Percentiles rank a stretch among this genome's conserved stretches.
Conservation (phyloP, 2,329 filamentous ascomycete species). For the Zymoseptoria tritici region DNA sequence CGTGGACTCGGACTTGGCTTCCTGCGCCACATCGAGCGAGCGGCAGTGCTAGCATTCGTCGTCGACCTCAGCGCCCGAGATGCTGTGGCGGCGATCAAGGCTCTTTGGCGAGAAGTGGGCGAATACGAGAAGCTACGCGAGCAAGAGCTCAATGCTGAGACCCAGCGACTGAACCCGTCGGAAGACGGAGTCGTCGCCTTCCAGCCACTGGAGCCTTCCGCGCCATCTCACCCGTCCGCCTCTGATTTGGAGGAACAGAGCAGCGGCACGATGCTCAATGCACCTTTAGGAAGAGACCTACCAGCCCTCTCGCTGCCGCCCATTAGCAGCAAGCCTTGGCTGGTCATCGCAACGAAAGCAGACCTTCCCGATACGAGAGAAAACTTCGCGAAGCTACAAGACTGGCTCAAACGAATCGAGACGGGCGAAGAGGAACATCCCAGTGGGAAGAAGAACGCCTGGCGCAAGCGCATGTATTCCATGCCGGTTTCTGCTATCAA, state of each 20-base stretch:
- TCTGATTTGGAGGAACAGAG: not conserved
- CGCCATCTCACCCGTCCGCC: conserved; percentile 23
- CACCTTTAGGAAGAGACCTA: conserved; percentile 26
- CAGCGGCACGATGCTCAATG: conserved; percentile 17
- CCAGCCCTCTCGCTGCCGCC: conserved; percentile 51
- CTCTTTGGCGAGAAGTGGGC: conserved; percentile 83
- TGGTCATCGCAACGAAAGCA: conserved; percentile 89
- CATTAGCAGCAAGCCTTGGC: conserved; percentile 93
- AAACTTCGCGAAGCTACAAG: conserved; percentile 63
- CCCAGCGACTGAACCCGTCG: conserved; percentile 46
- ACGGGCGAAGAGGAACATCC: conserved; percentile 62
- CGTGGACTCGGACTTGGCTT: conserved; percentile 87
- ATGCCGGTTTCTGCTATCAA: conserved; percentile 87
- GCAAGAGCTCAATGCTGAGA: conserved; percentile 58
- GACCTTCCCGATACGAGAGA: conserved; percentile 71
- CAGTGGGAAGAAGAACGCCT: conserved; percentile 57
- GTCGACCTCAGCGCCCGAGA: conserved; percentile 76
- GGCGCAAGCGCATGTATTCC: conserved; percentile 50
- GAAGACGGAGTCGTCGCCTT: conserved; percentile 36
- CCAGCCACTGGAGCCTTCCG: conserved; percentile 38
- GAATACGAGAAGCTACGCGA: conserved; percentile 79
- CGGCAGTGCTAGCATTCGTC: conserved; percentile 87
- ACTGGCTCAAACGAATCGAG: conserved; percentile 62
- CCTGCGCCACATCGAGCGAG: conserved; percentile 87
- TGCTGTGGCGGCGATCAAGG: conserved; percentile 68